phyloP scores from a whole-genome alignment of 2,329 filamentous ascomycete species.

The Thelonectria discophora region DNA sequence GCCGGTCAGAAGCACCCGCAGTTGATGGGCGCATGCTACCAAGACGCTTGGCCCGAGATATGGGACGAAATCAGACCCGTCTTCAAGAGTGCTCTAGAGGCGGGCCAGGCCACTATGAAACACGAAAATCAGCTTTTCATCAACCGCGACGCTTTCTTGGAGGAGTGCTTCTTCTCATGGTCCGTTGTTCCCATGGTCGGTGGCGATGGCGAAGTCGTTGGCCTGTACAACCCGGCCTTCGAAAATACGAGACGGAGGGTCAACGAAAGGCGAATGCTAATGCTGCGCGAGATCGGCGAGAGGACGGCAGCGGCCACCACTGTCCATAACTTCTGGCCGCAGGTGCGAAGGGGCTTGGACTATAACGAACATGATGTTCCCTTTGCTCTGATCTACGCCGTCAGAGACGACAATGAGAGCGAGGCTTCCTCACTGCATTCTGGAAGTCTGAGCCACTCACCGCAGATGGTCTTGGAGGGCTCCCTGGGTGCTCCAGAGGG shows the following conservation, averaged over 20 bases:
- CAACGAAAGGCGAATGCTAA: slow-evolving; percentile 82
- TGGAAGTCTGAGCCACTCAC: slow-evolving; percentile 67
- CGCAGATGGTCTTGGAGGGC: slow-evolving; percentile 75
- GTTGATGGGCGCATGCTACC: slow-evolving; percentile 78
- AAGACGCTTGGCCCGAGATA: slow-evolving; percentile 76
- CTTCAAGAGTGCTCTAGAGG: slow-evolving; percentile 72
- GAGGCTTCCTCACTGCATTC: slow-evolving; percentile 78
- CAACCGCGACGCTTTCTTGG: slow-evolving; percentile 72
- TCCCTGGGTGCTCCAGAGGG: slow-evolving; percentile 72
- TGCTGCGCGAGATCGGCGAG: slow-evolving; percentile 79
- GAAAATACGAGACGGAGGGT: slow-evolving; percentile 83
- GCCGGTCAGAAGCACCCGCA: slow-evolving; percentile 80
- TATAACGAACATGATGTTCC: slow-evolving; percentile 80
- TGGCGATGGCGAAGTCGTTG: slow-evolving; percentile 76
- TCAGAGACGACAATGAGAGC: slow-evolving; percentile 74
- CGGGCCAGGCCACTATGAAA: slow-evolving; percentile 84
- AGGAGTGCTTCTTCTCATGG: slow-evolving; percentile 87
- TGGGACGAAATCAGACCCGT: slow-evolving; percentile 76
- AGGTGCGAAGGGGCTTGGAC: slow-evolving; percentile 73
- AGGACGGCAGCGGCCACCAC: slow-evolving; percentile 76
- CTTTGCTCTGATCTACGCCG: slow-evolving; percentile 80
- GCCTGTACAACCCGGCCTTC: slow-evolving; percentile 81
- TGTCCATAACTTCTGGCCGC: slow-evolving; percentile 76
- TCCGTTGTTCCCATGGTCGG: slow-evolving; percentile 82
- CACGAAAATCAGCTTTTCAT: slow-evolving; percentile 83